Evolutionary conservation across 2,329 filamentous ascomycete species (phyloP), one percentile per base, ranked within the genome.

Genomic region (Aspergillus melleus): DNA sequence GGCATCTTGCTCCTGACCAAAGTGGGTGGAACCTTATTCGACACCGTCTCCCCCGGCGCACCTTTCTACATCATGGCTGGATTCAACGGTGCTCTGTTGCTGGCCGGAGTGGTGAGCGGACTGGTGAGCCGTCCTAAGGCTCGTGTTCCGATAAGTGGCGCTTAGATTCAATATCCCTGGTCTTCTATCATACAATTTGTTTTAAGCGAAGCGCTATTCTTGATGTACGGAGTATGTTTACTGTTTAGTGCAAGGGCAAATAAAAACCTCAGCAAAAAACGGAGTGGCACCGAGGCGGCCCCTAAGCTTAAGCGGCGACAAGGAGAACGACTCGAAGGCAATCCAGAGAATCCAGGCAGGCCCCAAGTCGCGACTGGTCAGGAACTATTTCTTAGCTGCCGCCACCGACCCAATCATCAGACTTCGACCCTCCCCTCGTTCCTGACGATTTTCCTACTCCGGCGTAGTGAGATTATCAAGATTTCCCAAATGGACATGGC

Each of bases 41-140:
- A 99, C 74, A 82, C 76, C 20, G 79, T 88, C 55, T 88, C 88
- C 1, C 83, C 83, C 2, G 90, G 90, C 0, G 90, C 91, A 11
- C 95, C 95, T 0, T 98, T 99, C 74, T 96, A 92, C 73, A 89
- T 98, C 83, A 94, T 99, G 88, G 92, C 93, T 0, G 80, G 80
- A 0, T 98, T 98, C 74, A 98, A 98, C 72, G 90, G 78, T 0
- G 64, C 91, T 1, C 75, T 97, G 57, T 78, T 96, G 12, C 39
- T 73, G 12, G 65, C 64, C 6, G 75, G 75, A 5, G 57, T 76
- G 29, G 57, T 68, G 16, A 71, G 72, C 61, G 69, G 71, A 44
- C 52, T 67, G 49, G 50, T 68, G 16, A 59, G 49, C 58, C 62
- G 58, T 49, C 50, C 46, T 52, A 61, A 57, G 57, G 59, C 19